Percentiles rank a stretch among this genome's conserved stretches.
Evolutionary conservation across 129 eudicot species (phyloP).

Genomic region (Smallanthus sonchifolius): DNA sequence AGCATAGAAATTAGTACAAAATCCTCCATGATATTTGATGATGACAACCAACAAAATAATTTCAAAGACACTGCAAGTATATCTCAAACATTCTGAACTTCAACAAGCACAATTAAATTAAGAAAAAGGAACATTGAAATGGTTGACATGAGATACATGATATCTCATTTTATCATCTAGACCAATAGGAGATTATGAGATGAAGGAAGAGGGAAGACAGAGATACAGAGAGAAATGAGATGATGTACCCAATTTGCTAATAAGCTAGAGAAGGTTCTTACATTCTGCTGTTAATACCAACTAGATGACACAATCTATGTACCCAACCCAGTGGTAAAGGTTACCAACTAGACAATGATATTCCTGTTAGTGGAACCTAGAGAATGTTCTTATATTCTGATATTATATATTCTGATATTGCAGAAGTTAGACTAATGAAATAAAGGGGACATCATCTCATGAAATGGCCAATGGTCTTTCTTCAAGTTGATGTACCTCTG

Average conservation of each 20-base stretch:
- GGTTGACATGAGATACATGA: constrained; percentile 1
- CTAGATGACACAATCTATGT: background rate
- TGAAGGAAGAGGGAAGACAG: background rate
- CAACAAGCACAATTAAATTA: background rate
- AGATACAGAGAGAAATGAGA: background rate
- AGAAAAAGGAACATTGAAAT: background rate
- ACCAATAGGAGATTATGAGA: background rate
- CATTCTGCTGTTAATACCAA: background rate
- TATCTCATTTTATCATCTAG: background rate
- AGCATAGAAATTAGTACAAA: background rate
- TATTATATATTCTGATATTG: background rate
- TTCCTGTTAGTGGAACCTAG: constrained; percentile 11
- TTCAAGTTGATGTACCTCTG: constrained; percentile 60
- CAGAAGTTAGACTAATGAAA: background rate
- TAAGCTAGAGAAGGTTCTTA: background rate
- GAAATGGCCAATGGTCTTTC: constrained; percentile 3
- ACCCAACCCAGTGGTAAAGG: background rate
- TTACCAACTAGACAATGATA: background rate
- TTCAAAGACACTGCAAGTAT: background rate
- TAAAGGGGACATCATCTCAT: background rate
- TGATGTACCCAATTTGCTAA: constrained; percentile 3
- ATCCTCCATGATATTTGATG: background rate
- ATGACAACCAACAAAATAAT: background rate
- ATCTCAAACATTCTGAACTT: constrained; percentile 7
- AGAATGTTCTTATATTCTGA: background rate